Base-by-base conservation (phyloP, 2,329 filamentous ascomycete genomes). In the Aphanoascus verrucosus region DNA sequence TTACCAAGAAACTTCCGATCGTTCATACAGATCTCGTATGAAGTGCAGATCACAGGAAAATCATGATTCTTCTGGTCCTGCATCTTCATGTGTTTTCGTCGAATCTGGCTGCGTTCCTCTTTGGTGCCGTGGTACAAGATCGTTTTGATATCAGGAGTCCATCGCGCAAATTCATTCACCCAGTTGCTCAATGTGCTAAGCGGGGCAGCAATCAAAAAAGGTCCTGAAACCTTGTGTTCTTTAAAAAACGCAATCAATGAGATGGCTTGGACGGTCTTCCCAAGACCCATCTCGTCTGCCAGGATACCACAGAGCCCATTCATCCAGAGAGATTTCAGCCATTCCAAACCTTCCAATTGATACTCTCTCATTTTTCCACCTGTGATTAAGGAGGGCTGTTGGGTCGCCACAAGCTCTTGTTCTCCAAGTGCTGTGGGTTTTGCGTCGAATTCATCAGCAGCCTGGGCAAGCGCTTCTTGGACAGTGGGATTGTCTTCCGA, bases 361-460 rank as follows among this genome's bases (percentile, higher is more conserved):
- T 98, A 98, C 57, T 87, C 85, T 15, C 90, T 78, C 91, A 98
- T 97, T 3, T 83, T 85, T 1, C 93, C 93, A 4, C 88, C 88
- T 0, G 84, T 83, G 61, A 98, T 82, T 55, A 89, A 82, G 58
- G 84, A 83, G 0, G 93, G 93, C 65, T 98, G 93, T 57, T 85
- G 77, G 0, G 90, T 91, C 66, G 94, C 88, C 54, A 83, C 77
- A 14, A 96, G 69, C 59, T 84, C 49, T 60, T 84, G 81, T 49
- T 81, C 76, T 23, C 82, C 80, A 53, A 84, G 72, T 19, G 79
- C 78, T n/a, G 76, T 74, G 2, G 79, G 75, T 52, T 82, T 77
- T 5, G 79, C 73, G 50, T 78, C 77, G 46, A 77, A 74, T 44
- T 81, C 77, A 40, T 77, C 74, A 0, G 76, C 78, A 5, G 78